A percentile compares a stretch with the other conserved stretches of the same genome.
Conservation (phyloP, 2,329 filamentous ascomycete species). For the Trichoderma sp. region DNA sequence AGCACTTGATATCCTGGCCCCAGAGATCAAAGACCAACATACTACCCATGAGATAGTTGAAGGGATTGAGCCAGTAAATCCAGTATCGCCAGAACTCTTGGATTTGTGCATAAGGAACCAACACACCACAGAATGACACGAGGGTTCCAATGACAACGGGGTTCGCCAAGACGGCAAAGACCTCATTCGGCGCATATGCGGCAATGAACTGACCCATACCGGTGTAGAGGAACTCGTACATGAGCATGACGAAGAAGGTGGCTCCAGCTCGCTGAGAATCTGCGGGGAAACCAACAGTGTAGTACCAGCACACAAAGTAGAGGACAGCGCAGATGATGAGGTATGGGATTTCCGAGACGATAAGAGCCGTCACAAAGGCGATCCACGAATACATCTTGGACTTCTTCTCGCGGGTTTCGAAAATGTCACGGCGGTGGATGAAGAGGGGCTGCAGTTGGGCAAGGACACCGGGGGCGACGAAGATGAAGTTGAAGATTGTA, state of each 20-base stretch:
- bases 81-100: slow-evolving; percentile 66
- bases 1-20: slow-evolving; percentile 47
- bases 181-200: slow-evolving; percentile 59
- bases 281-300: slow-evolving; percentile 50
- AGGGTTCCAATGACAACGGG: slow-evolving; percentile 57
- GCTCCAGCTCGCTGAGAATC: slow-evolving; percentile 48
- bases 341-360: slow-evolving; percentile 49
- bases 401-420: slow-evolving; percentile 59
- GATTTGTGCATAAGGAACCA: slow-evolving; percentile 64
- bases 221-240: slow-evolving; percentile 60
- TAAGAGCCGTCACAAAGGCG: slow-evolving; percentile 54
- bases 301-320: slow-evolving; percentile 59
- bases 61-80: slow-evolving; percentile 62
- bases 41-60: slow-evolving; percentile 59
- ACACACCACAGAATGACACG: slow-evolving; percentile 71
- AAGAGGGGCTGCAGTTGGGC: slow-evolving; percentile 60
- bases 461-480: slow-evolving; percentile 58
- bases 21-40: slow-evolving; percentile 54
- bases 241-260: slow-evolving; percentile 54
- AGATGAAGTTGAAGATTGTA: slow-evolving; percentile 62
- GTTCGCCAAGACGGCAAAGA: slow-evolving; percentile 58
- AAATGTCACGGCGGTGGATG: slow-evolving; percentile 55
- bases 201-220: slow-evolving; percentile 63
- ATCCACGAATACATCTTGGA: slow-evolving; percentile 61
- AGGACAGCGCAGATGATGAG: slow-evolving; percentile 47